Conservation (phyloP, 2,329 filamentous ascomycete species). For the Nectriaceae sp. region DNA sequence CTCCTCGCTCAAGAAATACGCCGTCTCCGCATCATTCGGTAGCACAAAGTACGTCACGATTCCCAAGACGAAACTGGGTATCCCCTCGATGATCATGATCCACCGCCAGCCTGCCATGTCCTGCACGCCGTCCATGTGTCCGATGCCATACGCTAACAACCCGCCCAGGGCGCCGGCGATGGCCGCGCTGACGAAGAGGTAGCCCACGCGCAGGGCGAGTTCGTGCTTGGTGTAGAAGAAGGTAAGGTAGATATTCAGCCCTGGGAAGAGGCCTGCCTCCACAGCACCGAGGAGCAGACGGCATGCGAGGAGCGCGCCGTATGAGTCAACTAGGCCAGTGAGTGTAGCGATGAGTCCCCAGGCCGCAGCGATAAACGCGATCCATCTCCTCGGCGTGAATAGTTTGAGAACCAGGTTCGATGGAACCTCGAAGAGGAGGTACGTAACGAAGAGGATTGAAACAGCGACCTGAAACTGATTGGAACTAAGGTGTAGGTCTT, state of each 20-base stretch:
- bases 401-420: constrained; percentile 66
- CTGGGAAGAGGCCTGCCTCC: constrained; percentile 71
- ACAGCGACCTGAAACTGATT: constrained; percentile 70
- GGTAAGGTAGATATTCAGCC: constrained; percentile 69
- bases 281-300: constrained; percentile 68
- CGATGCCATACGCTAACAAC: constrained; percentile 72
- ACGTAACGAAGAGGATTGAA: constrained; percentile 69
- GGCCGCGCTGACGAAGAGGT: constrained; percentile 71
- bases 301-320: constrained; percentile 65
- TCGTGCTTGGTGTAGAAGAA: constrained; percentile 77
- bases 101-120: constrained; percentile 71
- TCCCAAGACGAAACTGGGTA: constrained; percentile 43
- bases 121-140: constrained; percentile 67
- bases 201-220: constrained; percentile 71
- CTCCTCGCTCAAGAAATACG: constrained; percentile 58
- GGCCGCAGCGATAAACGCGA: constrained; percentile 62
- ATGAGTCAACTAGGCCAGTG: constrained; percentile 68
- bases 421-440: constrained; percentile 62
- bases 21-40: constrained; percentile 48
- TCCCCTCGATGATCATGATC: constrained; percentile 62
- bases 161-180: constrained; percentile 73
- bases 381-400: constrained; percentile 62
- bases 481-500: constrained; percentile 60
- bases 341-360: constrained; percentile 73
- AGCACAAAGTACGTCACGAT: constrained; percentile 36